Conservation (phyloP, 2,329 filamentous ascomycete species). For the Fusarium sp. region DNA sequence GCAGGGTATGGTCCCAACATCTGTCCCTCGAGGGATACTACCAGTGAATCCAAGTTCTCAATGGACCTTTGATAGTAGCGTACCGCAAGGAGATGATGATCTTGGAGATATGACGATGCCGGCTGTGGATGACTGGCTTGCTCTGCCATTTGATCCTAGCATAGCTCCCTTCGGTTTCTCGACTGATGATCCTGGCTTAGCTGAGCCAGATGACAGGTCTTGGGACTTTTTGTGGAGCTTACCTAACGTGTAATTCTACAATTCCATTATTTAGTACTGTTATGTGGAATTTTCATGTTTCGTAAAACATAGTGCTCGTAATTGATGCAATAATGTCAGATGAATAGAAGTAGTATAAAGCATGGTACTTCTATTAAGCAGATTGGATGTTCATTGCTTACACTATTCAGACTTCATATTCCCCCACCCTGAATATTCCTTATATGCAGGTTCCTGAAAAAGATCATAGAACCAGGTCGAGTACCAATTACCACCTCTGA, state of each 20-base stretch:
- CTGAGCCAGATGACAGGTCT: background rate
- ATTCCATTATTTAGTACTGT: background rate
- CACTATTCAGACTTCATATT: too few relatives aligned
- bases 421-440: too few relatives aligned
- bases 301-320: too few relatives aligned
- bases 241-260: background rate
- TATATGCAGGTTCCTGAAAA: too few relatives aligned
- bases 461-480: too few relatives aligned
- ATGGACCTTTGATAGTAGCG: background rate
- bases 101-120: background rate
- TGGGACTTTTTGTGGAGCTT: conserved; percentile 13
- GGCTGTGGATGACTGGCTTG: background rate
- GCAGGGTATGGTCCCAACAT: conserved; percentile 20
- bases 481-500: too few relatives aligned
- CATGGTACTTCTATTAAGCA: too few relatives aligned
- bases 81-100: fast-evolving
- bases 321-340: too few relatives aligned
- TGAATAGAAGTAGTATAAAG: too few relatives aligned
- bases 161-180: background rate
- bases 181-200: background rate
- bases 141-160: background rate
- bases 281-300: background rate
- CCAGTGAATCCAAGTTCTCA: background rate
- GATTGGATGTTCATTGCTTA: too few relatives aligned
- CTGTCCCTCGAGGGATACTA: conserved; percentile 18